These are phyloP conservation scores for Ogataea philodendri DNA, from an alignment of 805 yeast genomes.

Conservation along the genomic window DNA sequence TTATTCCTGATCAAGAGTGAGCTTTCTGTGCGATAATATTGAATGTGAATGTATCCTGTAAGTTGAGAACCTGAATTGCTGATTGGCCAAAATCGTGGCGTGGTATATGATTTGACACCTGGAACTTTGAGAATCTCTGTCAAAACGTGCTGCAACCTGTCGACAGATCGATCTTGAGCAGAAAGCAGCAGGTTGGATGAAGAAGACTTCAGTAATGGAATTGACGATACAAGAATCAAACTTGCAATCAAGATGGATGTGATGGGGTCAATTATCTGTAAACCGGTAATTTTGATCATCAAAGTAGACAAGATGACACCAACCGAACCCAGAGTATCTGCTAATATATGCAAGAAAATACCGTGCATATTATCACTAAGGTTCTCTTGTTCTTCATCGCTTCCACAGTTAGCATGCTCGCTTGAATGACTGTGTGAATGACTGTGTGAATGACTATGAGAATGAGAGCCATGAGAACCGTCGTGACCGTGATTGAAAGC, in stretches of 20 bases:
- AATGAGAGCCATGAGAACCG: conserved; percentile 45
- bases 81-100: conserved; percentile 89
- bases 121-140: conserved; percentile 66
- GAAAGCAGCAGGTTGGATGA: conserved; percentile 69
- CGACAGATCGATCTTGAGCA: conserved; percentile 53
- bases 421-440: conserved; percentile 31
- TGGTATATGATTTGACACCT: conserved; percentile 81
- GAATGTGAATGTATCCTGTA: conserved; percentile 83
- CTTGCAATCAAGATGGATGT: conserved; percentile 86
- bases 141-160: conserved; percentile 58
- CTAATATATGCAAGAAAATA: conserved; percentile 86
- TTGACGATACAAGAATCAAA: conserved; percentile 74
- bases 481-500: conserved; percentile 88
- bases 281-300: conserved; percentile 59
- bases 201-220: conserved; percentile 81
- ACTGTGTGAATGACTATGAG: conserved; percentile 28
- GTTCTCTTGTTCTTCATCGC: conserved; percentile 25
- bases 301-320: conserved; percentile 93
- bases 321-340: conserved; percentile 95
- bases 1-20: conserved; percentile 28
- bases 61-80: conserved; percentile 38
- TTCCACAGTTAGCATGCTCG: conserved; percentile 14
- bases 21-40: conserved; percentile 45
- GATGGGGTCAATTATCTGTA: conserved; percentile 87
- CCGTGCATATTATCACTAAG: conserved; percentile 83